phyloP scores from a whole-genome alignment of 202 grass and related monocot genomes.

The Eragrostis tef region DNA sequence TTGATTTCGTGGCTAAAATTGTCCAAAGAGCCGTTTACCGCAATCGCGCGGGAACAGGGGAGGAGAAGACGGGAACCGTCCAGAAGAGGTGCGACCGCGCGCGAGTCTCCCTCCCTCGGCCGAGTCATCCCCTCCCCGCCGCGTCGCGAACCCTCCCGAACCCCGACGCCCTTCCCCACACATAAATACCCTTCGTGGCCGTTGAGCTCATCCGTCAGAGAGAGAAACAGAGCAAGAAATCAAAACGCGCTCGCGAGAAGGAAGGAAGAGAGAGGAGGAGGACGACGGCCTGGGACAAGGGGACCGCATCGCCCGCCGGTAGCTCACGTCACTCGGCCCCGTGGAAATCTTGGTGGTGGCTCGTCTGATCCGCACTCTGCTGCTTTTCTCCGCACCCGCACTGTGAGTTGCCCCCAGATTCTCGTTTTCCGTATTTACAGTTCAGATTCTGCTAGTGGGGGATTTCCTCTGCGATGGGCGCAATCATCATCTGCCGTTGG shows the following conservation, averaged over 20 bases:
- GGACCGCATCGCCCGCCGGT: conserved; percentile 45
- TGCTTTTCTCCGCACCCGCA: neutral
- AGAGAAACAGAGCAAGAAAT: neutral
- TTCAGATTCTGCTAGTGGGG: neutral
- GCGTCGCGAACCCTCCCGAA: conserved; percentile 42
- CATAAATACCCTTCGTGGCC: conserved; percentile 8
- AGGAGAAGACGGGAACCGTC: conserved; percentile 9
- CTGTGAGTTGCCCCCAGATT: conserved; percentile 42
- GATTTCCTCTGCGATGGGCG: neutral
- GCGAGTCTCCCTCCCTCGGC: neutral
- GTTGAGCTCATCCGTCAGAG: neutral
- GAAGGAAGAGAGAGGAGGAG: conserved; percentile 4
- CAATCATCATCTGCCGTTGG: no score
- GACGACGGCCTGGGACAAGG: conserved; percentile 26
- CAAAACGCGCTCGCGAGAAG: conserved; percentile 14
- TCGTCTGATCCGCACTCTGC: conserved; percentile 44
- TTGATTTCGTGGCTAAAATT: neutral
- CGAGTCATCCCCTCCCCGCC: neutral
- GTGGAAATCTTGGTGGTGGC: conserved; percentile 35
- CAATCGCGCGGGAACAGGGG: neutral
- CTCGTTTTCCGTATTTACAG: neutral
- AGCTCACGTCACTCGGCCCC: conserved; percentile 39
- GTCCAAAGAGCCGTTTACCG: conserved; percentile 25
- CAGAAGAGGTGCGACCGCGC: neutral
- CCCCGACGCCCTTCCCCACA: neutral